phyloP scores from a whole-genome alignment of 116 monocot genomes.

The Phalaenopsis hybrid region DNA sequence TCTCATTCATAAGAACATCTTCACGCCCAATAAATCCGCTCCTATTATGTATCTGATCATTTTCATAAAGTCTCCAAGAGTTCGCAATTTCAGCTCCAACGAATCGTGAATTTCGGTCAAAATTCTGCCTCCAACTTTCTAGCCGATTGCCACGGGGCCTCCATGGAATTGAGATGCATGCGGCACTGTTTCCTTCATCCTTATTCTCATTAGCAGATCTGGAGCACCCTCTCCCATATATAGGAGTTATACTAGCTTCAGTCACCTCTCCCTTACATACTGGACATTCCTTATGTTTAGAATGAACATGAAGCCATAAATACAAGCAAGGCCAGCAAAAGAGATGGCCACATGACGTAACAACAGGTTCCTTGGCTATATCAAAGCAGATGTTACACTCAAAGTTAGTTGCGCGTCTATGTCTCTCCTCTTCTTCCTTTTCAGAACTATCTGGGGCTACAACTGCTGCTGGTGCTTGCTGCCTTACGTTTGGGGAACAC shows the following conservation, averaged over 20 bases:
- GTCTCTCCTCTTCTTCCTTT: slow-evolving; percentile 16
- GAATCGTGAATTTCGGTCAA: slow-evolving; percentile 1
- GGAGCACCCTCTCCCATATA: slow-evolving; percentile 47
- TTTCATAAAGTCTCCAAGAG: neutral
- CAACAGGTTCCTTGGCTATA: slow-evolving; percentile 58
- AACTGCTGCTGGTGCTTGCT: slow-evolving; percentile 1
- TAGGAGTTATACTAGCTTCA: slow-evolving; percentile 35
- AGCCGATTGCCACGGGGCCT: slow-evolving; percentile 34
- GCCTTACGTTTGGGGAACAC: neutral
- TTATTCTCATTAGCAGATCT: slow-evolving; percentile 10
- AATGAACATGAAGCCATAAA: slow-evolving; percentile 56
- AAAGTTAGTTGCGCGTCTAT: slow-evolving; percentile 26
- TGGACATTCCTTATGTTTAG: slow-evolving; percentile 53
- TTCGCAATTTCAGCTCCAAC: neutral
- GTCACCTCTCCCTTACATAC: slow-evolving; percentile 59
- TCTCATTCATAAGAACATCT: neutral
- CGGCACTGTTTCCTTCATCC: slow-evolving; percentile 4
- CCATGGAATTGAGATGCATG: slow-evolving; percentile 28
- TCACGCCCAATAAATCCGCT: neutral
- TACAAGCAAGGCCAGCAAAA: slow-evolving; percentile 87
- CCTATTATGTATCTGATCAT: neutral
- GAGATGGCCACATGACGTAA: slow-evolving; percentile 77
- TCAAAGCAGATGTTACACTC: slow-evolving; percentile 85
- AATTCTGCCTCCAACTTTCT: slow-evolving; percentile 38
- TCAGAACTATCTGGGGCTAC: neutral